Evolutionary conservation across 2,329 filamentous ascomycete species (phyloP).

Genomic region (Pseudopithomyces chartarum): DNA sequence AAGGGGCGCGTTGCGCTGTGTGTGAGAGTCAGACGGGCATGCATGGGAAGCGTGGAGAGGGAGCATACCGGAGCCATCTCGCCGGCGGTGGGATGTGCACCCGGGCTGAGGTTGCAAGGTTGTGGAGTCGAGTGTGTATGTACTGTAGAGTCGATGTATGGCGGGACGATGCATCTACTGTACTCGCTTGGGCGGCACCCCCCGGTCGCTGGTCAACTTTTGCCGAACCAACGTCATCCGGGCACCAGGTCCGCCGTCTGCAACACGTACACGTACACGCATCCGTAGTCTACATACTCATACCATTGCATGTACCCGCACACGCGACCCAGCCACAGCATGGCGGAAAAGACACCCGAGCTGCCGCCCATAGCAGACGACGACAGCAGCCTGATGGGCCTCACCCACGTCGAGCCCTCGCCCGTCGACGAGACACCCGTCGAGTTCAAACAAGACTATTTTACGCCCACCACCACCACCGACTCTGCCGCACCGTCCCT

Average conservation of each 20-base stretch:
- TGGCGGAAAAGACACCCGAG: constrained; percentile 19
- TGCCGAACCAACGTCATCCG: constrained; percentile 40
- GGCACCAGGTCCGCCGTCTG: neutral
- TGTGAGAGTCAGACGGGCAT: constrained; percentile 34
- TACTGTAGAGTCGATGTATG: no score
- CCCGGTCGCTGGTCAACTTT: neutral
- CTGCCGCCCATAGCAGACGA: constrained; percentile 31
- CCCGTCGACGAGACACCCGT: constrained; percentile 68
- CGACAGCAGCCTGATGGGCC: constrained; percentile 63
- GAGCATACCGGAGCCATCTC: constrained; percentile 26
- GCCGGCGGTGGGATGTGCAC: no score
- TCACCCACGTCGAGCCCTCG: constrained; percentile 80
- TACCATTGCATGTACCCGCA: constrained; percentile 26
- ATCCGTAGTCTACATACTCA: no score
- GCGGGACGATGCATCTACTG: no score
- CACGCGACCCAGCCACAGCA: constrained; percentile 7
- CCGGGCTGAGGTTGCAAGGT: no score
- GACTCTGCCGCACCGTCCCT: no score
- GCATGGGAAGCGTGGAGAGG: constrained; percentile 39
- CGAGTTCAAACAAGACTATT: constrained; percentile 57
- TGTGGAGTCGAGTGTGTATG: no score
- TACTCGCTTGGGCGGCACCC: no score
- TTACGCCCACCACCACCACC: no score
- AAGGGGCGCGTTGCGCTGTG: constrained; percentile 51
- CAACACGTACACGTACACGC: no score